phyloP scores from a whole-genome alignment of 768 basidiomycete genomes.

The Baorangia bicolor region DNA sequence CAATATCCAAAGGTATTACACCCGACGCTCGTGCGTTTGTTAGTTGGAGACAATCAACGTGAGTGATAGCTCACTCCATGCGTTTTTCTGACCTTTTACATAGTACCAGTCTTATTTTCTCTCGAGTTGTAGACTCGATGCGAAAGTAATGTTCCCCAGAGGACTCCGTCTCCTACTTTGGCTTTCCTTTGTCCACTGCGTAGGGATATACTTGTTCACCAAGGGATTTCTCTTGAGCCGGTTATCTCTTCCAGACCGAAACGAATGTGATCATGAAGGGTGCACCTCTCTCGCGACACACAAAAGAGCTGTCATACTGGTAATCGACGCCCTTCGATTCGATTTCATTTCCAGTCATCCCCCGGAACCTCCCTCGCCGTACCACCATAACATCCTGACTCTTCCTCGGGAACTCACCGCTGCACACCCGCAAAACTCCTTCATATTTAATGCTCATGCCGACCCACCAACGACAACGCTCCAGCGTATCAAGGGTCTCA shows the following conservation, averaged over 20 bases:
- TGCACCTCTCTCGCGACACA: slow-evolving; percentile 52
- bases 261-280: slow-evolving; percentile 57
- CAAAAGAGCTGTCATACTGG: slow-evolving; percentile 75
- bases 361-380: slow-evolving; percentile 51
- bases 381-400: slow-evolving; percentile 81
- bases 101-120: not conserved
- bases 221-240: slow-evolving; percentile 90
- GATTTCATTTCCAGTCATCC: slow-evolving; percentile 85
- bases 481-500: slow-evolving; percentile 92
- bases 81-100: not conserved
- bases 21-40: not conserved
- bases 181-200: slow-evolving; percentile 65
- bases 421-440: slow-evolving; percentile 64
- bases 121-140: slow-evolving; percentile 1
- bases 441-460: slow-evolving; percentile 86
- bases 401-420: slow-evolving; percentile 73
- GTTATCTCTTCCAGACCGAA: slow-evolving; percentile 29
- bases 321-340: slow-evolving; percentile 92
- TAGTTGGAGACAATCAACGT: not conserved
- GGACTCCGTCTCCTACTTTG: slow-evolving; percentile 44
- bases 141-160: slow-evolving; percentile 18
- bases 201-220: slow-evolving; percentile 87
- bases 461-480: slow-evolving; percentile 96
- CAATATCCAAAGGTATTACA: not conserved
- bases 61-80: not conserved